These are phyloP conservation scores for Myxozyma neglecta DNA, from an alignment of 805 yeast species.

Conservation along the genomic window DNA sequence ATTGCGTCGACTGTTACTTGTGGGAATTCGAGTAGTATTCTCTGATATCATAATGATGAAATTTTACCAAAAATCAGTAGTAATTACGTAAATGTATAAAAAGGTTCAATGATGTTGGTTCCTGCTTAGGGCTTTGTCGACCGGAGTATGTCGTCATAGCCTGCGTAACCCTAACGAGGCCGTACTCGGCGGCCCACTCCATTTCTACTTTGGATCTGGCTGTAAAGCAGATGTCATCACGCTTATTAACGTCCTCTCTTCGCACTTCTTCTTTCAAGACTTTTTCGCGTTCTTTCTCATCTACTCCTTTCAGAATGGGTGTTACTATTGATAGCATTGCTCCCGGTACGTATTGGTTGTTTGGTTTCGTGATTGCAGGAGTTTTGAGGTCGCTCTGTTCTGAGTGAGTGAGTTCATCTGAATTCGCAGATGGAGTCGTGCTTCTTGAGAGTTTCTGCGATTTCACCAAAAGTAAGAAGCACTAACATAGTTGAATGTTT, in stretches of 20 bases:
- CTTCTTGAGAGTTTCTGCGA: too few relatives aligned
- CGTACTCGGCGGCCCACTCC: not conserved
- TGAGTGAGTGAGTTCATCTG: not conserved
- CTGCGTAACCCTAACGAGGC: not conserved
- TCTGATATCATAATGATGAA: not conserved
- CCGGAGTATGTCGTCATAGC: conserved; percentile 1
- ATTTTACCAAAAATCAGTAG: too few relatives aligned
- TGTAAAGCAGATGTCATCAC: conserved; percentile 10
- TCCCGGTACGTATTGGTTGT: conserved; percentile 39
- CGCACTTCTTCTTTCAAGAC: not conserved
- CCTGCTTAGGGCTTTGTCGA: too few relatives aligned
- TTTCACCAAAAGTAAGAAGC: too few relatives aligned
- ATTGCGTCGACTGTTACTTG: conserved; percentile 27
- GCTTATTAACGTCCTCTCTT: not conserved
- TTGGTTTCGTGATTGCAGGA: not conserved
- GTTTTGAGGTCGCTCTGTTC: not conserved
- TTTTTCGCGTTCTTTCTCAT: conserved; percentile 15
- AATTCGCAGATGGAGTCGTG: too few relatives aligned
- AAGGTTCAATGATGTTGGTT: too few relatives aligned
- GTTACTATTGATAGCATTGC: conserved; percentile 42
- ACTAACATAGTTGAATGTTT: conserved; percentile 7
- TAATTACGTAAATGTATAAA: too few relatives aligned
- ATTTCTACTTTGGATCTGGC: not conserved
- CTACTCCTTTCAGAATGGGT: conserved; percentile 40
- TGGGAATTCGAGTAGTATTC: conserved; percentile 19